phyloP scores from a whole-genome alignment of 208 protist species.

The Acanthamoeba castellanii region DNA sequence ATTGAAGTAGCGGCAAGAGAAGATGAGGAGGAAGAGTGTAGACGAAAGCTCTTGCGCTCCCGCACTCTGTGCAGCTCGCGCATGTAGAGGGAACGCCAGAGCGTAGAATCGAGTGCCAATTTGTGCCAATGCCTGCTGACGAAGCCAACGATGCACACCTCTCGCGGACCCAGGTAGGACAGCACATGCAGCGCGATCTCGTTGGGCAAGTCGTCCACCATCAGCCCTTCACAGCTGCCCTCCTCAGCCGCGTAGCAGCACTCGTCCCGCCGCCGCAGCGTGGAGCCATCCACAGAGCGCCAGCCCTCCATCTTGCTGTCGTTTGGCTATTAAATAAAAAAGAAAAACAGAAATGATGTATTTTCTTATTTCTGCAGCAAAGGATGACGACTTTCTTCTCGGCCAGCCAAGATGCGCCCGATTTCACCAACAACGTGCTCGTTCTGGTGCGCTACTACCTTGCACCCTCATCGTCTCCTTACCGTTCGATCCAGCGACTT shows the following conservation, averaged over 20 bases:
- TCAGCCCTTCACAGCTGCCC: background rate
- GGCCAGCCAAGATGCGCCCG: conserved; percentile 2
- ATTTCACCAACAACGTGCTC: conserved; percentile 31
- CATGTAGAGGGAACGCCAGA: conserved; percentile 62
- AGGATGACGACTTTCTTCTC: conserved; percentile 30
- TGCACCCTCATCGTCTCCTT: background rate
- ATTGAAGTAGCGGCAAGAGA: background rate
- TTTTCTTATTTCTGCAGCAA: background rate
- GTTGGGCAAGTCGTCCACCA: background rate
- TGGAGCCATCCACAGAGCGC: background rate
- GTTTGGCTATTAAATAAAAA: background rate
- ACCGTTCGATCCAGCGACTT: background rate
- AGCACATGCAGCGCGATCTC: conserved; percentile 65
- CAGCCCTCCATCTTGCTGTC: background rate
- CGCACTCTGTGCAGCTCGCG: conserved; percentile 7
- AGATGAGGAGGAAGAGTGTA: background rate
- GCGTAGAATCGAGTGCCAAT: conserved; percentile 45
- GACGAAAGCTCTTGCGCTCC: background rate
- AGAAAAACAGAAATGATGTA: background rate
- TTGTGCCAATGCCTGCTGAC: conserved; percentile 65
- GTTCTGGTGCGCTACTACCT: background rate
- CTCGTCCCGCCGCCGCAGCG: background rate
- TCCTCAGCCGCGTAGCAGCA: background rate
- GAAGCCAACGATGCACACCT: conserved; percentile 5
- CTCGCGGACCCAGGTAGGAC: conserved; percentile 16